phyloP scores from a whole-genome alignment of 139 green algal species.

The Monoraphidium neglectum region DNA sequence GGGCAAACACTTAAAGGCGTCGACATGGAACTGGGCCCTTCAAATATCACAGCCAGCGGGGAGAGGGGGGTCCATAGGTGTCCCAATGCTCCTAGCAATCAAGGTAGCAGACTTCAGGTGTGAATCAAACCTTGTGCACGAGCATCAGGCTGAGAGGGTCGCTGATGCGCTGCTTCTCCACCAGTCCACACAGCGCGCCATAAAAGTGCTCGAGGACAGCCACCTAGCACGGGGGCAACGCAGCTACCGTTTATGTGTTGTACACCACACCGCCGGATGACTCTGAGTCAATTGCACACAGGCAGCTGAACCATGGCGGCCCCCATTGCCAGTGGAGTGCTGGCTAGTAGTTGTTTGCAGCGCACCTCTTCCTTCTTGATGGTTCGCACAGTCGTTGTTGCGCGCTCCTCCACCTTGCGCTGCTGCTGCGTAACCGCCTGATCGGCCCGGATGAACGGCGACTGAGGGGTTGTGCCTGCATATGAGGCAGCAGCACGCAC shows the following conservation, averaged over 20 bases:
- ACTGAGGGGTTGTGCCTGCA: not conserved
- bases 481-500: not conserved
- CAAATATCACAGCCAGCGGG: too few relatives aligned
- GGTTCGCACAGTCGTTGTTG: not conserved
- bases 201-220: slow-evolving; percentile 63
- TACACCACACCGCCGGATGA: too few relatives aligned
- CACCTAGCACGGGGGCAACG: slow-evolving; percentile 9
- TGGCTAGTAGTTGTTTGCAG: too few relatives aligned
- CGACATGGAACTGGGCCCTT: not conserved
- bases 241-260: too few relatives aligned
- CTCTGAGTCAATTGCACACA: too few relatives aligned
- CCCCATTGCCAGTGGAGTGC: too few relatives aligned
- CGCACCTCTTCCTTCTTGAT: not conserved
- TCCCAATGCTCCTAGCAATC: not conserved
- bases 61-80: too few relatives aligned
- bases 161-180: slow-evolving; percentile 59
- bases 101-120: not conserved
- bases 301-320: too few relatives aligned
- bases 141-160: slow-evolving; percentile 61
- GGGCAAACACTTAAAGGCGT: not conserved
- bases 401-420: too few relatives aligned
- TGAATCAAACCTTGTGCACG: slow-evolving; percentile 44
- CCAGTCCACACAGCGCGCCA: slow-evolving; percentile 58
- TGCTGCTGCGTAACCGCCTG: not conserved
- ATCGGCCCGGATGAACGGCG: not conserved